Percentiles rank a stretch among this genome's conserved stretches.
phyloP scores from a whole-genome alignment of 495 filamentous ascomycete genomes.

The Penicillium paradoxum region DNA sequence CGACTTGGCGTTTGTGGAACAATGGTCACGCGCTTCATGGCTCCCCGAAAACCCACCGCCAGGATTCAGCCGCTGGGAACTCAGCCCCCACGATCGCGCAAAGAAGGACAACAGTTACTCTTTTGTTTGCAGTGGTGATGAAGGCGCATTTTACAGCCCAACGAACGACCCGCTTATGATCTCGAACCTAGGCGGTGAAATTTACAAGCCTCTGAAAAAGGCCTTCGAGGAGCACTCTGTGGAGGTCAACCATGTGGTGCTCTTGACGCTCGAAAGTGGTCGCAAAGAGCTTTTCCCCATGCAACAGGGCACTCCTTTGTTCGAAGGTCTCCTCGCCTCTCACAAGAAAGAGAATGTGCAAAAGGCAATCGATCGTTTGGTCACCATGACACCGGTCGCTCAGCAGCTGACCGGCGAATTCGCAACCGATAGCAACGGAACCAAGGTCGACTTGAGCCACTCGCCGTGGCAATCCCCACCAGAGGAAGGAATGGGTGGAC shows the following conservation, averaged over 20 bases:
- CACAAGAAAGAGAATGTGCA: conserved; percentile 16
- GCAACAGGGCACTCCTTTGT: conserved; percentile 35
- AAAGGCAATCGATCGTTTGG: conserved; percentile 26
- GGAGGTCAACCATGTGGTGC: conserved; percentile 38
- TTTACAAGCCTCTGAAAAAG: conserved; percentile 29
- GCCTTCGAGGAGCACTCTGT: conserved; percentile 28
- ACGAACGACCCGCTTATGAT: conserved; percentile 40
- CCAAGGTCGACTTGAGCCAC: conserved; percentile 19
- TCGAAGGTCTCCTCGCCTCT: conserved; percentile 33
- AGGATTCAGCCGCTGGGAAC: conserved; percentile 29
- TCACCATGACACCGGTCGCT: conserved; percentile 32
- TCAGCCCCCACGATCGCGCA: conserved; percentile 11
- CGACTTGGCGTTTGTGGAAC: conserved; percentile 1
- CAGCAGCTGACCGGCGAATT: conserved; percentile 42
- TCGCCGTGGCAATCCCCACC: conserved; percentile 21
- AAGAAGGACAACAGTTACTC: conserved; percentile 19
- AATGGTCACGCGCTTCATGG: conserved; percentile 25
- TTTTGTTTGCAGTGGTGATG: conserved; percentile 14
- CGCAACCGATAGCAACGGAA: conserved; percentile 30
- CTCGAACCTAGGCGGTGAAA: conserved; percentile 34
- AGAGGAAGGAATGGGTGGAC: conserved; percentile 33
- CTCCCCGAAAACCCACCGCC: conserved; percentile 22
- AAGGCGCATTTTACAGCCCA: conserved; percentile 32
- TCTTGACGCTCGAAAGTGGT: conserved; percentile 44
- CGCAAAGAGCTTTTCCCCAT: conserved; percentile 46